Percentiles rank a stretch among this genome's conserved stretches.
These are phyloP conservation scores for Plasmodium billcollinsi DNA, from an alignment of 169 alveolate genomes.

Conservation along the genomic window DNA sequence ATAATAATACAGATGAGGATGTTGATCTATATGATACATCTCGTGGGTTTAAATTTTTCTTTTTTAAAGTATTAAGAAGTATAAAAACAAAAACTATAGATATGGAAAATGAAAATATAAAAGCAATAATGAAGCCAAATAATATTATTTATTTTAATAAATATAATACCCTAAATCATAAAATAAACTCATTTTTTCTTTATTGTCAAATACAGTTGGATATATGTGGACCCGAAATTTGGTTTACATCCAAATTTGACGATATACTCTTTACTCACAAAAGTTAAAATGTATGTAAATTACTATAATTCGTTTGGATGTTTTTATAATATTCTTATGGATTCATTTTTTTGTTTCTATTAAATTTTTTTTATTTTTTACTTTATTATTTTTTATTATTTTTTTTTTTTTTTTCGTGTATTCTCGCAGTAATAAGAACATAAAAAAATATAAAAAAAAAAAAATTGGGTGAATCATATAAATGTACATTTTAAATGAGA, in stretches of 20 bases:
- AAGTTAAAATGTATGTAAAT: conserved; percentile 1
- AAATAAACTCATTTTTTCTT: conserved; percentile 56
- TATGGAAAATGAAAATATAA: conserved; percentile 22
- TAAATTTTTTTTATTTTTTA: background rate
- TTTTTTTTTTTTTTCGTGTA: background rate
- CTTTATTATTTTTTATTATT: background rate
- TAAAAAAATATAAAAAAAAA: no score
- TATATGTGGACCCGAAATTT: conserved; percentile 65
- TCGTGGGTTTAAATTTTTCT: conserved; percentile 28
- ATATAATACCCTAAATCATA: conserved; percentile 26
- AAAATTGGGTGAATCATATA: no score
- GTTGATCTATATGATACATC: background rate
- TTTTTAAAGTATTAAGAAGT: conserved; percentile 8
- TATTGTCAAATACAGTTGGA: conserved; percentile 53
- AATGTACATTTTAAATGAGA: no score
- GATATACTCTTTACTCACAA: conserved; percentile 46
- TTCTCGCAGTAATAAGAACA: background rate
- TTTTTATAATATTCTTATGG: background rate
- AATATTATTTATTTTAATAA: conserved; percentile 45
- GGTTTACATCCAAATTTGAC: conserved; percentile 69
- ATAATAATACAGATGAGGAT: background rate
- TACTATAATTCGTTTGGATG: background rate
- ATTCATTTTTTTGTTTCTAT: background rate
- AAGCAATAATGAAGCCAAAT: conserved; percentile 22
- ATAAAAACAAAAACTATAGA: conserved; percentile 5